phyloP scores from a whole-genome alignment of 805 yeast species.

The Nakazawaea molendinolei region DNA sequence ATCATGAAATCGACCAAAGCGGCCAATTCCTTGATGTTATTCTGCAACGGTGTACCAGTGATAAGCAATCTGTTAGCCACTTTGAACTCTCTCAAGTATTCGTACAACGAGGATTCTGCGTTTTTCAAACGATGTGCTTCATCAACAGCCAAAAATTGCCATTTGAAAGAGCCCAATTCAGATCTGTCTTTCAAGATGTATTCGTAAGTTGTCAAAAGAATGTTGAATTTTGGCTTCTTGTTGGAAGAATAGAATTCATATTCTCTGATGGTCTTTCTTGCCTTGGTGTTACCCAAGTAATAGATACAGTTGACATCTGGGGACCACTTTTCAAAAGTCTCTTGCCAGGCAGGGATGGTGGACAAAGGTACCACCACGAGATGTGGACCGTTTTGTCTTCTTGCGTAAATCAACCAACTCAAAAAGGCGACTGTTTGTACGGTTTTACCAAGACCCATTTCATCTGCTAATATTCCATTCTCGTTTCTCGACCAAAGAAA shows the following conservation, averaged over 20 bases:
- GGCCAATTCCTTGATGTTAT: slow-evolving; percentile 90
- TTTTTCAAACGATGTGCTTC: slow-evolving; percentile 97
- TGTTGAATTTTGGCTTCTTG: slow-evolving; percentile 78
- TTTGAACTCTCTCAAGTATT: slow-evolving; percentile 74
- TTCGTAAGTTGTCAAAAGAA: slow-evolving; percentile 92
- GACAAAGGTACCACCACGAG: slow-evolving; percentile 93
- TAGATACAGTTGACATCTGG: slow-evolving; percentile 92
- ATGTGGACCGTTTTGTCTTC: slow-evolving; percentile 97
- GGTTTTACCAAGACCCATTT: slow-evolving; percentile 98
- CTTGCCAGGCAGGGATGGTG: slow-evolving; percentile 99
- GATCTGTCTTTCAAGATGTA: slow-evolving; percentile 84
- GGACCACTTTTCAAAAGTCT: slow-evolving; percentile 95
- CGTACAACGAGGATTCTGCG: slow-evolving; percentile 89
- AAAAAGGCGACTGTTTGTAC: slow-evolving; percentile 94
- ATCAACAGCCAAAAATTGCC: slow-evolving; percentile 98
- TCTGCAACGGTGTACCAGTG: slow-evolving; percentile 97
- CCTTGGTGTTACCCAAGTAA: slow-evolving; percentile 85
- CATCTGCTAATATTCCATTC: slow-evolving; percentile 96
- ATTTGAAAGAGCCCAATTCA: slow-evolving; percentile 74
- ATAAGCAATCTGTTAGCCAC: slow-evolving; percentile 81
- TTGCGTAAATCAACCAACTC: slow-evolving; percentile 90
- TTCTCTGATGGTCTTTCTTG: slow-evolving; percentile 77
- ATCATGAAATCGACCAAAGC: slow-evolving; percentile 90
- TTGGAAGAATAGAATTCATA: slow-evolving; percentile 72
- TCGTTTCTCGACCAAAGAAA: slow-evolving; percentile 96